phyloP scores from a whole-genome alignment of 106 monocot species.

The Allium sativum region DNA sequence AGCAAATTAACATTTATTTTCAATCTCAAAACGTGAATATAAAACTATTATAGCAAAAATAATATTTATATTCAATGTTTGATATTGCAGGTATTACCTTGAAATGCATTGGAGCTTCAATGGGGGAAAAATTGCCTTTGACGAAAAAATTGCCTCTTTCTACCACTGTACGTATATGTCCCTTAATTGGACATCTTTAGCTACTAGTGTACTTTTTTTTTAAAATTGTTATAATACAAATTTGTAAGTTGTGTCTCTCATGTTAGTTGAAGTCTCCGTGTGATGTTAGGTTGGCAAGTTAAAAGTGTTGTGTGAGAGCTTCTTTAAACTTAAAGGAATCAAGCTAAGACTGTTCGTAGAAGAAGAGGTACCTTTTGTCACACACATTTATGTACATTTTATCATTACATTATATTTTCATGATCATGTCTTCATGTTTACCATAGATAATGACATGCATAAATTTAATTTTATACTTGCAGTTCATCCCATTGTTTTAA shows the following conservation, averaged over 20 bases:
- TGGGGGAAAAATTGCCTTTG: constrained; percentile 74
- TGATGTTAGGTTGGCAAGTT: constrained; percentile 72
- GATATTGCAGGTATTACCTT: constrained; percentile 57
- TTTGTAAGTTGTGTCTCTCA: not conserved
- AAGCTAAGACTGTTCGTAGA: constrained; percentile 62
- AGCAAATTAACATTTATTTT: no score
- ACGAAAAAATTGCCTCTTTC: constrained; percentile 75
- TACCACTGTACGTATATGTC: constrained; percentile 58
- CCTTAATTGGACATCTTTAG: not conserved
- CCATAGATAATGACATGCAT: no score
- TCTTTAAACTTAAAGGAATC: constrained; percentile 72
- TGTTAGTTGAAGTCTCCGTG: not conserved
- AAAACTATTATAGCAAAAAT: no score
- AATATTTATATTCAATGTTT: not conserved
- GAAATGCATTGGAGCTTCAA: constrained; percentile 84
- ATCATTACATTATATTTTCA: not conserved
- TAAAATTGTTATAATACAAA: not conserved
- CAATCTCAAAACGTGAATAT: no score
- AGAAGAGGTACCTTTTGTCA: constrained; percentile 64
- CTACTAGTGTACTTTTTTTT: no score
- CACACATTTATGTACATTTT: not conserved
- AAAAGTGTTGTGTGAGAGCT: constrained; percentile 83
- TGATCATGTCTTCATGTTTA: constrained; percentile 1
- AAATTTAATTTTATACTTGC: not conserved
- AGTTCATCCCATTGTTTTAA: no score